Evolutionary conservation across 371 early-diverging fungal species (phyloP), one percentile per base, ranked within the genome.

Genomic region (Mucor sp.): DNA sequence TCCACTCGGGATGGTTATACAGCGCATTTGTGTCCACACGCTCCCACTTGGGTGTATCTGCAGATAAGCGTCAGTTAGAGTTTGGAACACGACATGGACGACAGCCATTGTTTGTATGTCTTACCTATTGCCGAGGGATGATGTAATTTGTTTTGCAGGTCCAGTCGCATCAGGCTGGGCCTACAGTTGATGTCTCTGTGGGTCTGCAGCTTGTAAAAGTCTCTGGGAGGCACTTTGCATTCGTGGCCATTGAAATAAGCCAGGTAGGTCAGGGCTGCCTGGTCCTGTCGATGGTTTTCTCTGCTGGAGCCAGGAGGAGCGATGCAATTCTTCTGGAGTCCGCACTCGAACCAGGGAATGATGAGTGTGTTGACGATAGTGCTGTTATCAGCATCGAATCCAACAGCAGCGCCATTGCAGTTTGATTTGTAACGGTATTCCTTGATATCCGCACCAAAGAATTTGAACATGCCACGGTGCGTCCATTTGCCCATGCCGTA

Each of bases 221-320:
- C 75, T 28, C 65, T 59, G 9, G 78, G 76, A 6, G 63, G 56
- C 14, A 65, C 59, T 12, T 57, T 69, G 53, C 83, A 83, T 23
- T 77, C 55, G 65, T 75, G 69, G 21, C 80, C 81, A 67, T 68
- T 69, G n/a, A 59, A 48, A 65, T 83, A 83, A 15, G 74, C 88
- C 8, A 89, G 59, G 61, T 76, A 87, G n/a, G 88, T 87, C 27
- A 89, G 63, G 12, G 76, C 86, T 3, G 90, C 87, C 63, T 89
- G 90, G 59, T 89, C 90, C 68, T 89, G 90, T 30, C 90, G 78
- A 74, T 89, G 90, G 58, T 89, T 89, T 8, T 66, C 43, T 25
- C 90, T 74, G 25, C 77, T 79, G 4, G 88, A 88, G 0, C 88
- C 90, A 35, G 74, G 67, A n/a, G 90, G 90, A 1, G 90, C 90